Conservation (phyloP, 371 early-diverging fungal species). For the Fennellomyces sp. region DNA sequence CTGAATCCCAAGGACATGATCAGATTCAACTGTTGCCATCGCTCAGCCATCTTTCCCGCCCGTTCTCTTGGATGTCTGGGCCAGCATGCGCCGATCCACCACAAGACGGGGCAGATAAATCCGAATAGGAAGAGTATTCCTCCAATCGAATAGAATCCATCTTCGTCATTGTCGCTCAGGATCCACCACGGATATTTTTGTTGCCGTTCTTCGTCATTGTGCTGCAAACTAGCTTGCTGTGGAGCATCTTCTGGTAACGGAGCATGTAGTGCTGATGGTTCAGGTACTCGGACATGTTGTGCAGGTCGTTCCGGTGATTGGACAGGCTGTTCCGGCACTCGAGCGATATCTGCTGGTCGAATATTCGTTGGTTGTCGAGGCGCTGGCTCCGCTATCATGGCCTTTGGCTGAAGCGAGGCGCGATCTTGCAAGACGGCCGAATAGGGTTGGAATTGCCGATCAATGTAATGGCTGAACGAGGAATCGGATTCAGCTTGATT, state of each 20-base stretch:
- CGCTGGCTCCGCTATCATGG: too few relatives aligned
- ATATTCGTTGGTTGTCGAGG: too few relatives aligned
- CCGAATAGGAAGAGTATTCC: slow-evolving; percentile 41
- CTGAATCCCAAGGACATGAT: slow-evolving; percentile 47
- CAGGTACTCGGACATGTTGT: too few relatives aligned
- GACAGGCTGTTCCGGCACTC: too few relatives aligned
- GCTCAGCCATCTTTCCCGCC: slow-evolving; percentile 44
- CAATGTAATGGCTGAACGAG: slow-evolving; percentile 6
- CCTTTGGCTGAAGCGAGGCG: neutral
- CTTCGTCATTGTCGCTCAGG: slow-evolving; percentile 20
- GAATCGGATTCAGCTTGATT: slow-evolving; percentile 7
- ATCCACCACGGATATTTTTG: slow-evolving; percentile 28
- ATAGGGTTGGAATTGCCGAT: neutral
- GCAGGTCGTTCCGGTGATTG: too few relatives aligned
- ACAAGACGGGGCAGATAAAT: slow-evolving; percentile 40
- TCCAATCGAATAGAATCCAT: slow-evolving; percentile 37
- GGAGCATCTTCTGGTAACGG: too few relatives aligned
- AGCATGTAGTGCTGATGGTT: too few relatives aligned
- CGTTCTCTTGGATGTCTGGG: slow-evolving; percentile 30
- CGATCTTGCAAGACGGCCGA: slow-evolving; percentile 1
- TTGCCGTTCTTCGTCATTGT: neutral
- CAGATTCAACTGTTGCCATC: slow-evolving; percentile 44
- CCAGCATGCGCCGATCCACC: slow-evolving; percentile 49
- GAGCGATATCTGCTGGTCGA: too few relatives aligned
- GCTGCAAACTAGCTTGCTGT: too few relatives aligned